phyloP scores from a whole-genome alignment of 2,329 filamentous ascomycete species.

The Verticillium longisporum region DNA sequence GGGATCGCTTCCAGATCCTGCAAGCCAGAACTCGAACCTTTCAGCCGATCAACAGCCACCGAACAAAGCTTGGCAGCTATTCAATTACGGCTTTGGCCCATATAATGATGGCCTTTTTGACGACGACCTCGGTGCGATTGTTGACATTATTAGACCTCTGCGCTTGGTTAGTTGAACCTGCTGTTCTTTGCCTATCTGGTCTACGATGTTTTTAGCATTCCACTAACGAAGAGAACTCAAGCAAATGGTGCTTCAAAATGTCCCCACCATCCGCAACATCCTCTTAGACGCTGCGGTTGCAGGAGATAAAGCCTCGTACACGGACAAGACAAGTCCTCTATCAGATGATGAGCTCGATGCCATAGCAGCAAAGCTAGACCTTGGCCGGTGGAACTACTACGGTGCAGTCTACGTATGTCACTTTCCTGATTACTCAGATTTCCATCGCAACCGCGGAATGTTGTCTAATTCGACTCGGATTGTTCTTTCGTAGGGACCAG shows the following conservation, averaged over 20 bases:
- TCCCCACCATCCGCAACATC: slow-evolving; percentile 36
- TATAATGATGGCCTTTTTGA: slow-evolving; percentile 34
- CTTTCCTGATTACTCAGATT: no score
- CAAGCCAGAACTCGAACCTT: slow-evolving; percentile 3
- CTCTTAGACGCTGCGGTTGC: slow-evolving; percentile 32
- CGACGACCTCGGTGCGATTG: slow-evolving; percentile 13
- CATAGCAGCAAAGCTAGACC: slow-evolving; percentile 30
- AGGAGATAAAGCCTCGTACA: slow-evolving; percentile 20
- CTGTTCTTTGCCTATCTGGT: no score
- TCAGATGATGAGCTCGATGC: slow-evolving; percentile 30
- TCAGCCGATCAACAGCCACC: slow-evolving; percentile 18
- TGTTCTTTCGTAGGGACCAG: no score
- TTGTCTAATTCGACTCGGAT: no score
- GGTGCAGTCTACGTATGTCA: slow-evolving; percentile 32
- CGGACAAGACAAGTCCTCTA: slow-evolving; percentile 21
- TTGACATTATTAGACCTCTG: slow-evolving; percentile 28
- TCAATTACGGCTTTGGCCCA: slow-evolving; percentile 33
- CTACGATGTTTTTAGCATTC: no score
- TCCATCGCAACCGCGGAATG: no score
- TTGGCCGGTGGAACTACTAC: slow-evolving; percentile 40
- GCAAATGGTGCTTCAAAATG: slow-evolving; percentile 37
- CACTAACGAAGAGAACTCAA: no score
- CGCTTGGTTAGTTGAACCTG: slow-evolving; percentile 12
- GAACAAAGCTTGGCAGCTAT: slow-evolving; percentile 33
- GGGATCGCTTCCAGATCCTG: slow-evolving; percentile 17